These are phyloP conservation scores for Coemansia sp. DNA, from an alignment of 192 early-diverging fungal species.

Conservation along the genomic window DNA sequence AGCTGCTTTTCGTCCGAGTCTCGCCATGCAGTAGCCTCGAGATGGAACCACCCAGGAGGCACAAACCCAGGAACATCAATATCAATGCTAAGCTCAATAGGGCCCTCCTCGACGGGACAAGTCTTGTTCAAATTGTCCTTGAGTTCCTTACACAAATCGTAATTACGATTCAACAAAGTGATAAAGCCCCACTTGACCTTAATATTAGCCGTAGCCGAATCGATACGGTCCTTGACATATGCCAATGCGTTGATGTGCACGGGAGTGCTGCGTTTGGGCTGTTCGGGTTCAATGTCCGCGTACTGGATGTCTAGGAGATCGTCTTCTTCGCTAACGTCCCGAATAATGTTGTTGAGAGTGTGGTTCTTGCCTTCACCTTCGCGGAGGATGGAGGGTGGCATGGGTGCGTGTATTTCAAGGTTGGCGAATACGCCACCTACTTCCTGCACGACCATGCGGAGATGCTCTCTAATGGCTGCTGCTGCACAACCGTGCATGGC, in stretches of 20 bases:
- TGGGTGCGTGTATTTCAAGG: slow-evolving; percentile 13
- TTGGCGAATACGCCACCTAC: slow-evolving; percentile 39
- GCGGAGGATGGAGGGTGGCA: not conserved
- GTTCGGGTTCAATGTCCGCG: slow-evolving; percentile 47
- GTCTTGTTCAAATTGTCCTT: slow-evolving; percentile 53
- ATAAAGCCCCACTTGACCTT: slow-evolving; percentile 54
- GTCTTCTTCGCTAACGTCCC: slow-evolving; percentile 50
- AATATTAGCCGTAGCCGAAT: slow-evolving; percentile 46
- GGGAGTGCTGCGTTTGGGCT: slow-evolving; percentile 46
- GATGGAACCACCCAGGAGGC: slow-evolving; percentile 52
- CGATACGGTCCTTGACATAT: slow-evolving; percentile 46
- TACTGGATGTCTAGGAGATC: slow-evolving; percentile 52
- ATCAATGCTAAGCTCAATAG: slow-evolving; percentile 47
- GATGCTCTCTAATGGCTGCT: slow-evolving; percentile 22
- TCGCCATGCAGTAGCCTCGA: slow-evolving; percentile 50
- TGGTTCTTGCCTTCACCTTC: slow-evolving; percentile 46
- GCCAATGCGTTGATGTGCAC: slow-evolving; percentile 51
- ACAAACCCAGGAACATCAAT: slow-evolving; percentile 53
- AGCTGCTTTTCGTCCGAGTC: slow-evolving; percentile 51
- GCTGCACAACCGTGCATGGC: slow-evolving; percentile 20
- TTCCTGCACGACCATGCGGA: slow-evolving; percentile 43
- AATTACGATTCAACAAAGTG: slow-evolving; percentile 47
- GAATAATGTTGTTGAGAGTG: slow-evolving; percentile 52
- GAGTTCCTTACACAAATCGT: slow-evolving; percentile 53
- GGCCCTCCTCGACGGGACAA: slow-evolving; percentile 52